phyloP scores from a whole-genome alignment of 306 rosid species.

The Dalbergia oliveri region DNA sequence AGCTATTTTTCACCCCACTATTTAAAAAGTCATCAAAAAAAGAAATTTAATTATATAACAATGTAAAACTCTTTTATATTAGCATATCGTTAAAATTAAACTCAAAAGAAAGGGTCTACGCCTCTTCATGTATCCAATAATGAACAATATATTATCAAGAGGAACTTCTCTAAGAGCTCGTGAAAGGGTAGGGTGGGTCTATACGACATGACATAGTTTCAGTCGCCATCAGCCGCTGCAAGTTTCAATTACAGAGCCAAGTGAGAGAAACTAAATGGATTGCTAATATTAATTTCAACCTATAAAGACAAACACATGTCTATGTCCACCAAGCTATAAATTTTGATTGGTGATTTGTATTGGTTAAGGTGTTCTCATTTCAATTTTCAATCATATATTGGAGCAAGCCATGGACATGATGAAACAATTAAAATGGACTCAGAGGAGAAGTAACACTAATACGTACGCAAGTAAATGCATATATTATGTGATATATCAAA shows the following conservation, averaged over 20 bases:
- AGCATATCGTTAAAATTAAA: no score
- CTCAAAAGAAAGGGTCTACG: neutral
- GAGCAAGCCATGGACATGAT: neutral
- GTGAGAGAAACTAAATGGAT: neutral
- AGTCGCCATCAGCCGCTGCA: slow-evolving; percentile 18
- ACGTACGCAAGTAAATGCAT: neutral
- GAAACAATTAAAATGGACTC: slow-evolving; percentile 1
- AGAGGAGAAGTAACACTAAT: neutral
- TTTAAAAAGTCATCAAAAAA: no score
- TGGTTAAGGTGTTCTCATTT: neutral
- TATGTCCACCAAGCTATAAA: neutral
- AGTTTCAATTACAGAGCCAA: slow-evolving; percentile 5
- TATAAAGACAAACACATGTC: neutral
- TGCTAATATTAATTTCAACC: neutral
- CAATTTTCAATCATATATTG: neutral
- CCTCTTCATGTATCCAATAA: neutral
- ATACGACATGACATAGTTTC: slow-evolving; percentile 5
- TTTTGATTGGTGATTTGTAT: neutral
- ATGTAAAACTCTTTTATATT: no score
- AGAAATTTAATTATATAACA: no score
- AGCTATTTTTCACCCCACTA: no score
- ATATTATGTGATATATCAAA: neutral
- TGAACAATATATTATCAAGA: neutral
- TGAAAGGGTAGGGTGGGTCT: slow-evolving; percentile 50
- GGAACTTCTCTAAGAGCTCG: slow-evolving; percentile 43